Evolutionary conservation across 495 filamentous ascomycete genomes (phyloP), one percentile per base, ranked within the genome.

Genomic region (Entonaema liquescens): DNA sequence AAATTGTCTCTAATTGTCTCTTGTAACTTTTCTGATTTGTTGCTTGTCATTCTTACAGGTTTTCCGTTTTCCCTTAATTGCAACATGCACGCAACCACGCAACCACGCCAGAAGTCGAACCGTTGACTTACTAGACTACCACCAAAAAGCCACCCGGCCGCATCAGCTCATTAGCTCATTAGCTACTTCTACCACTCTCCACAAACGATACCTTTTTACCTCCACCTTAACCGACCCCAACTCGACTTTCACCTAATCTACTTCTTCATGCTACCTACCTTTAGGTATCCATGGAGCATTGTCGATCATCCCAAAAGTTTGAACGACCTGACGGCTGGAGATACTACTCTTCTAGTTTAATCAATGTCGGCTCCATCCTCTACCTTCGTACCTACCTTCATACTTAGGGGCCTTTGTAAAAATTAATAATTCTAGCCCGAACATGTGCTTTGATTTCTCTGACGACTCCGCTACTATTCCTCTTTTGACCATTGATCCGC

Each of bases 401-500:
- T 55, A 61, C 42, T 53, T 57, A 59, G 52, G 61, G 57, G 64
- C 60, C 31, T 55, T 33, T 15, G 56, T 47, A 50, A 59, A 60
- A 29, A 28, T 65, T 21, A 52, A 28, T 65, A 29, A 52, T 61
- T 40, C 33, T 44, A 59, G 3, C 44, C 60, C 53, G 52, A 66
- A 52, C 36, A 72, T 64, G 52, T 69, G 56, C 65, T 65, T 31
- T 31, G 21, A 72, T 19, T 49, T 61, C 57, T 65, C 12, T 60
- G 15, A 21, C 65, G 25, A 54, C 66, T 73, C 62, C 66, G 57
- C 71, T 70, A 53, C 65, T 60, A 67, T 70, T 70, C 71, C 71
- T 57, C 21, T 58, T 66, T 73, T 54, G 62, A 73, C 62, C 55
- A 63, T 63, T 73, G 66, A 70, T 33, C 71, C 57, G 62, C 57